Evolutionary conservation across 768 basidiomycete genomes (phyloP).

Genomic region (Pleurotus eryngii): DNA sequence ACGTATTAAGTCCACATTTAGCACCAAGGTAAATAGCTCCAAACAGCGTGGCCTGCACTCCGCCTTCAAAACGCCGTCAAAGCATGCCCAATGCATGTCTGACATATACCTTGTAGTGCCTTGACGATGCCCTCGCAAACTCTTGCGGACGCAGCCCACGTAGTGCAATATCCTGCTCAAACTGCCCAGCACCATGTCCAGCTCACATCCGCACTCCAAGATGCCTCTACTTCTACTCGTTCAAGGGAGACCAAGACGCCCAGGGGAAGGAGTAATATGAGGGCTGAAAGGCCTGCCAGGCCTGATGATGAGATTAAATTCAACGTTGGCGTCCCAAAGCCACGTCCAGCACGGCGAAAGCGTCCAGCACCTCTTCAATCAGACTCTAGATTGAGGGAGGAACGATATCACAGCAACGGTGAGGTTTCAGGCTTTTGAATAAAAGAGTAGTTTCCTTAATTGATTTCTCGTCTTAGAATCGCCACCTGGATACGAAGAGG

Average conservation of each 20-base stretch:
- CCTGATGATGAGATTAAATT: constrained; percentile 46
- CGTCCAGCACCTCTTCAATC: constrained; percentile 12
- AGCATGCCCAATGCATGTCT: constrained; percentile 8
- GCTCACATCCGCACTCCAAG: constrained; percentile 44
- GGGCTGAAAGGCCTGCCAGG: constrained; percentile 37
- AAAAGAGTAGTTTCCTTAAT: background rate
- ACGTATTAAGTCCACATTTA: background rate
- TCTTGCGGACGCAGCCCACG: constrained; percentile 46
- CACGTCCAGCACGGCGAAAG: constrained; percentile 21
- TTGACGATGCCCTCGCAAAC: constrained; percentile 21
- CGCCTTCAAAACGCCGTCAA: constrained; percentile 9
- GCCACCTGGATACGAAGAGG: constrained; percentile 76
- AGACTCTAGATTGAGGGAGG: background rate
- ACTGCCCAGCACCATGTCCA: constrained; percentile 52
- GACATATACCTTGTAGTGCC: constrained; percentile 7
- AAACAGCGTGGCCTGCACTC: constrained; percentile 1
- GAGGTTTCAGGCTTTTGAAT: background rate
- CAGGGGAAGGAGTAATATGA: constrained; percentile 31
- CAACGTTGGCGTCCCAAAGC: constrained; percentile 36
- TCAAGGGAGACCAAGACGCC: constrained; percentile 37
- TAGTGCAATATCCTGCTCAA: constrained; percentile 59
- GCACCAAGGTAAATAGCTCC: background rate
- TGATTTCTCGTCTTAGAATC: constrained; percentile 27
- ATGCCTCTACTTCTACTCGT: constrained; percentile 47
- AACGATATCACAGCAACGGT: background rate